phyloP scores from a whole-genome alignment of 192 early-diverging fungal genomes.

The Podila verticillata region DNA sequence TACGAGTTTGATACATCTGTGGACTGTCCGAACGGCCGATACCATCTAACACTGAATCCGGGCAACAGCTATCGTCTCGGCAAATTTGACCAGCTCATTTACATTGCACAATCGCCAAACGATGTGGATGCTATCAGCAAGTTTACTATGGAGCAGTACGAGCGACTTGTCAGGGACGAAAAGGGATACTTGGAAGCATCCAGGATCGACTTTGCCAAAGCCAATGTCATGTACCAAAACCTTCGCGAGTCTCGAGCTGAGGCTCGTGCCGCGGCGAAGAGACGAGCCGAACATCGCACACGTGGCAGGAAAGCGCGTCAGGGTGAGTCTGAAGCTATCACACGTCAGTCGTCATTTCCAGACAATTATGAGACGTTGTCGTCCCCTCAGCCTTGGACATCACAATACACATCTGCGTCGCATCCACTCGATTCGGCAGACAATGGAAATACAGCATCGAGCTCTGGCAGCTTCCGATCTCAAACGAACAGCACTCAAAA shows the following conservation, averaged over 20 bases:
- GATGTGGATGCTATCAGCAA: constrained; percentile 54
- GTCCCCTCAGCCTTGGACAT: not conserved
- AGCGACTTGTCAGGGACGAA: constrained; percentile 21
- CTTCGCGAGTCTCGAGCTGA: constrained; percentile 15
- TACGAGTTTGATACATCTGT: not conserved
- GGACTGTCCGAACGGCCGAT: constrained; percentile 11
- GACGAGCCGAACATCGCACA: constrained; percentile 11
- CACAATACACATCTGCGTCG: too few relatives aligned
- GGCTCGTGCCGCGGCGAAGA: constrained; percentile 24
- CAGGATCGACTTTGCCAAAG: constrained; percentile 16
- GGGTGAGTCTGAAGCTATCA: not conserved
- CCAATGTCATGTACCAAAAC: constrained; percentile 24
- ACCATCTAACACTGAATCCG: constrained; percentile 70
- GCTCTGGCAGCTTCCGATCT: not conserved
- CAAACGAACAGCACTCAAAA: not conserved
- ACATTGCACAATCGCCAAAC: constrained; percentile 61
- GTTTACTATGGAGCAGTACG: constrained; percentile 39
- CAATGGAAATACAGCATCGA: not conserved
- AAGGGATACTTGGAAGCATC: constrained; percentile 12
- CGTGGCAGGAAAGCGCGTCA: not conserved
- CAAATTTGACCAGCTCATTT: constrained; percentile 59
- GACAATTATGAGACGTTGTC: not conserved
- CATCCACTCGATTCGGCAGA: too few relatives aligned
- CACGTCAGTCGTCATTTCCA: not conserved
- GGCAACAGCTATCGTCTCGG: constrained; percentile 60